Evolutionary conservation across 495 filamentous ascomycete genomes (phyloP).

Genomic region (Tuber melanosporum): DNA sequence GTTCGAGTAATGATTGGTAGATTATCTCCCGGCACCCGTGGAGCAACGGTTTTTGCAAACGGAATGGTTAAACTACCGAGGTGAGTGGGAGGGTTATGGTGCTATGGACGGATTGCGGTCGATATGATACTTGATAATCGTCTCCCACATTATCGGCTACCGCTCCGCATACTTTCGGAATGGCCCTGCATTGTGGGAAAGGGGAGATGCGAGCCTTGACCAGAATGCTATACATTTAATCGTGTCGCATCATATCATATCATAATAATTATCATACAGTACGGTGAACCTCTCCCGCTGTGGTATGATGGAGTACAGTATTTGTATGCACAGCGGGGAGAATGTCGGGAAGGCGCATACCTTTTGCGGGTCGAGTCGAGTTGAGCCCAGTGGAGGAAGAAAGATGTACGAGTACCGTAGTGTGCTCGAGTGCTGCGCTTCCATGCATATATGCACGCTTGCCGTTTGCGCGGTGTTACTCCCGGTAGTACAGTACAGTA

Average conservation of each 20-base stretch:
- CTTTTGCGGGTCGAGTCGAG: not conserved
- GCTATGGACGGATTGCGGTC: not conserved
- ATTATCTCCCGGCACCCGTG: not conserved
- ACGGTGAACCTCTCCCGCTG: not conserved
- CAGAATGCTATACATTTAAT: not conserved
- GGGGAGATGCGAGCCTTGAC: not conserved
- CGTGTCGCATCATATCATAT: not conserved
- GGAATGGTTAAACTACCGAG: not conserved
- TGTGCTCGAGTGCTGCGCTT: too few species aligned
- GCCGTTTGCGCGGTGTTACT: not conserved
- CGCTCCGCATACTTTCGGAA: not conserved
- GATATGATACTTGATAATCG: not conserved
- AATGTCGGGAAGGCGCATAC: not conserved
- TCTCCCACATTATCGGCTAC: not conserved
- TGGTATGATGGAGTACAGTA: not conserved
- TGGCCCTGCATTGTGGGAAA: not conserved
- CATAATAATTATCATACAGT: not conserved
- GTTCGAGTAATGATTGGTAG: not conserved
- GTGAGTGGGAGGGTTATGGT: not conserved
- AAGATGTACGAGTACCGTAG: too few species aligned
- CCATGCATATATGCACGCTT: not conserved
- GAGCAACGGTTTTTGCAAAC: not conserved
- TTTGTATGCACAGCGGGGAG: not conserved
- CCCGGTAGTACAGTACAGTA: not conserved
- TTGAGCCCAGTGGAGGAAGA: not conserved